These are phyloP conservation scores for Russula brevipes DNA, from an alignment of 768 basidiomycete genomes.

Conservation along the genomic window DNA sequence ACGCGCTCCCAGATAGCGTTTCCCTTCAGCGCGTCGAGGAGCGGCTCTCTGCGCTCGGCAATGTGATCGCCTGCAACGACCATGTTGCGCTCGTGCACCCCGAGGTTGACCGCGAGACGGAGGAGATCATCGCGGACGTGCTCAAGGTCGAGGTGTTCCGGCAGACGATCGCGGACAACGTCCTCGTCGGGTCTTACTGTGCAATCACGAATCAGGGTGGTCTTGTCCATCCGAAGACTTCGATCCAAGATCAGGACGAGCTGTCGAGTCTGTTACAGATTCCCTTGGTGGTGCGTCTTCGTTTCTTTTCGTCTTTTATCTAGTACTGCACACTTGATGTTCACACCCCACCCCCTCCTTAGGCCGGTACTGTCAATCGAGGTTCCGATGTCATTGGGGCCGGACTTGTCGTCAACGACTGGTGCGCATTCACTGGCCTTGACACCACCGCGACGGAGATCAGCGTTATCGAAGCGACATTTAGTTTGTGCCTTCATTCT, in stretches of 20 bases:
- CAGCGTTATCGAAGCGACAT: conserved; percentile 94
- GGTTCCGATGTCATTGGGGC: conserved; percentile 98
- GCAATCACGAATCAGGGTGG: conserved; percentile 96
- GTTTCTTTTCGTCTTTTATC: neutral
- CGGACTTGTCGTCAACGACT: conserved; percentile 97
- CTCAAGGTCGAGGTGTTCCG: conserved; percentile 99
- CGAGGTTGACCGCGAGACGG: conserved; percentile 96
- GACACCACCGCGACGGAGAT: conserved; percentile 99
- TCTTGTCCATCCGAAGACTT: conserved; percentile 95
- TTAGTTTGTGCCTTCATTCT: conserved; percentile 59
- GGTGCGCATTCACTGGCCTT: conserved; percentile 98
- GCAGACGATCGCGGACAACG: conserved; percentile 95
- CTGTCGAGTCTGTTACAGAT: conserved; percentile 89
- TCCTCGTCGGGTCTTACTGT: conserved; percentile 94
- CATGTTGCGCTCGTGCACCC: too few relatives aligned
- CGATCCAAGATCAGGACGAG: conserved; percentile 96
- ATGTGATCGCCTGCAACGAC: too few relatives aligned
- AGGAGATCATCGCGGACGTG: conserved; percentile 99
- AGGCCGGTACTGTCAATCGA: conserved; percentile 98
- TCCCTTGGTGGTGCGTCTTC: conserved; percentile 77
- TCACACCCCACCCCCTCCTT: conserved; percentile 10
- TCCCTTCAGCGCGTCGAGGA: too few relatives aligned
- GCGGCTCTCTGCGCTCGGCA: too few relatives aligned
- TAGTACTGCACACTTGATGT: neutral
- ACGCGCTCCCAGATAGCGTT: too few relatives aligned